phyloP scores from a whole-genome alignment of 257 asterid species.

The Sherardia arvensis region DNA sequence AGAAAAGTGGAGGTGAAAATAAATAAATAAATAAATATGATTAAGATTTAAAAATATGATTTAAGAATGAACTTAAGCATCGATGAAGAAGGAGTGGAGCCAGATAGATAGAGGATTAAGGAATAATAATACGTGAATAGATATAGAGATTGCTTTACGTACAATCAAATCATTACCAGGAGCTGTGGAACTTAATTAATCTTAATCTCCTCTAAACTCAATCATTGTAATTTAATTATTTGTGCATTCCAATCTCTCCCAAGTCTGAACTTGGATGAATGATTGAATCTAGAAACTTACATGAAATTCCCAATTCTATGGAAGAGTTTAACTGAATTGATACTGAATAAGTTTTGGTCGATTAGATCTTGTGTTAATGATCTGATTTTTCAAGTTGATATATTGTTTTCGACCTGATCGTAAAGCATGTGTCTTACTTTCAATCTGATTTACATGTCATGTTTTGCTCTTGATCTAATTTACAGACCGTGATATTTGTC shows the following conservation, averaged over 20 bases:
- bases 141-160: neutral
- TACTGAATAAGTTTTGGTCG: too few species aligned
- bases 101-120: neutral
- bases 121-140: neutral
- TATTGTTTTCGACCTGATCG: too few species aligned
- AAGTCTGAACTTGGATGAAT: neutral
- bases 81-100: neutral
- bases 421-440: too few species aligned
- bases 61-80: neutral
- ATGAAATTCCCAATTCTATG: neutral
- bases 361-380: too few species aligned
- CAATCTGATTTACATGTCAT: too few species aligned
- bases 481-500: too few species aligned
- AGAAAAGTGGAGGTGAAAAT: too few species aligned
- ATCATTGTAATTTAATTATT: neutral
- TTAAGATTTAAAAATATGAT: too few species aligned
- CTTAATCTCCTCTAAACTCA: neutral
- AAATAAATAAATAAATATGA: too few species aligned
- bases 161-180: neutral
- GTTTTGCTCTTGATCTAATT: too few species aligned
- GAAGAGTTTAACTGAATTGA: neutral
- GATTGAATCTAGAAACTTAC: neutral
- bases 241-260: neutral
- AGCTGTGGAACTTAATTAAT: neutral
- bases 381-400: too few species aligned